Evolutionary conservation across 768 basidiomycete genomes (phyloP), one percentile per base, ranked within the genome.

Genomic region (Lactarius quietus): DNA sequence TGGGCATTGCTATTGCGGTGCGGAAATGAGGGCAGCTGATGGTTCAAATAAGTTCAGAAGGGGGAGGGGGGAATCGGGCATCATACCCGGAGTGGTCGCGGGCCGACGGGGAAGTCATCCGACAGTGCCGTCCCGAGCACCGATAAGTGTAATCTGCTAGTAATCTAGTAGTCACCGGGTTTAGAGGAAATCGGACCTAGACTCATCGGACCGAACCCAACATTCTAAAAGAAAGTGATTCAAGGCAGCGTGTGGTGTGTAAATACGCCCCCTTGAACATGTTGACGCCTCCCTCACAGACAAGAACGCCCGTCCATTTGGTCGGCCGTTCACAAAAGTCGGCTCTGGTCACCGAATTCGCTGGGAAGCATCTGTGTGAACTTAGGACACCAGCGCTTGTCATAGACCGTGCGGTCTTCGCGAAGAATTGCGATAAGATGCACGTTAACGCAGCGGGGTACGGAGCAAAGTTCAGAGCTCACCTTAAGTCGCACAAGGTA

Each of bases 401-500:
- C 65, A 84, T 94, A 68, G 90, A 95, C 76, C 83, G 89, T 29
- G 80, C 82, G 10, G 68, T 86, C 10, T 93, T 94, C 74, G 83
- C 83, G 39, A 74, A 80, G 35, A 95, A 95, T 73, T 93, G 91
- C 74, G 81, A 81, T 14, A 77, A 74, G 63, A 92, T 95, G 87
- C 87, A 89, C 68, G 73, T 78, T 57, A 86, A 84, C 48, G 84
- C 89, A 17, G 80, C 79, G 61, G 79, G 80, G 31, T 89, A 88
- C 82, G 86, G 86, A 2, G 86, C 89, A 18, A 78, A 72, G 10
- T 94, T 95, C 74, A 80, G 93, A 56, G 90, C 87, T 5, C 93
- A 95, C 74, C 81, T 95, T 59, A 95, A 95, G 77, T 90, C 89
- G 0, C 89, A 92, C 73, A 92, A 92, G 81, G 89, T 86, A 72